Evolutionary conservation across 1,139 yeast species (phyloP), one percentile per base, ranked within the genome.

Genomic region (Saccharomyces hybrid): DNA sequence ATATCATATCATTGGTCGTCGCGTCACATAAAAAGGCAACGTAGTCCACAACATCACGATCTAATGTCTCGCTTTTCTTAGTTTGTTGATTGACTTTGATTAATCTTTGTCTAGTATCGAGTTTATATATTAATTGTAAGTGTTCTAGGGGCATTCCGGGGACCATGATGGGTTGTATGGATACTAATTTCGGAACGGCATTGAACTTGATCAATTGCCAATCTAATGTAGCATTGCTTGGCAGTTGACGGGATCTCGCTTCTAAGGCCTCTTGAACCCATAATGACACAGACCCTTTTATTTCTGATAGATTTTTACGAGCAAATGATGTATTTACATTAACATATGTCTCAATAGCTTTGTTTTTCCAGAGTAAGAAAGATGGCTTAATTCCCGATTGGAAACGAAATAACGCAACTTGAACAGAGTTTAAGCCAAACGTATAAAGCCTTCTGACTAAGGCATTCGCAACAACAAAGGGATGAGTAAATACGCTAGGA

Each of bases 191-290:
- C 38, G 97, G 97, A 53, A 82, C 79, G 29, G 77, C 73, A 60
- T 82, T 85, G 64, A 89, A 82, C 59, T 84, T 81, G 46, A 83
- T 72, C 53, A 90, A 75, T 63, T 87, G 85, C 97, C 97, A 90
- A 53, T 80, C 81, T 57, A 88, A 74, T 56, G 78, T 77, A 44
- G 81, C 75, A 56, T 78, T 76, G 14, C 73, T 68, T 23, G 96
- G 96, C 55, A 89, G 75, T 31, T 77, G 71, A 25, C 72, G 69
- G 51, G 76, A 73, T 60, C 89, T 76, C 29, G 75, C 71, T 53
- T 74, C 71, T 53, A 84, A 64, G 6, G 88, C 78, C 58, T 79
- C 83, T 58, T 78, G 83, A 2, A 82, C 88, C 78, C 87, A 85
- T 26, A 83, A 75, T 50, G 81, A 78, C 53, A 81, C 76, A 50